A percentile compares a stretch with the other conserved stretches of the same genome.
phyloP scores from a whole-genome alignment of 2,329 filamentous ascomycete species.

The Ilyonectria destructans region DNA sequence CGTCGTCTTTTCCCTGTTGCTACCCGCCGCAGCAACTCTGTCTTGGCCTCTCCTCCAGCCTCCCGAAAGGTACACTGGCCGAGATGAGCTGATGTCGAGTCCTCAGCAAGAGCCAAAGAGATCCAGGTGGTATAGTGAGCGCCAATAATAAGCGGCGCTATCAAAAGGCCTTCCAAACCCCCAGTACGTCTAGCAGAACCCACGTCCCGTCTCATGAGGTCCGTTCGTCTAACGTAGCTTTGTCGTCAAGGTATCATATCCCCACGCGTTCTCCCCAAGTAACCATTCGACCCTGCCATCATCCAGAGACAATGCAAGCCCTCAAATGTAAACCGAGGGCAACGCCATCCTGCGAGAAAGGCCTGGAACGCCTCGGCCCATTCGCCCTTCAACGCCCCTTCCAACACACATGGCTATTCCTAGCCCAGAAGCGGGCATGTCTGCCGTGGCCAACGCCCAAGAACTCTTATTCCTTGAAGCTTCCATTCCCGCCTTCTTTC shows the following conservation, averaged over 20 bases:
- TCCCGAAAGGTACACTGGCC: constrained; percentile 33
- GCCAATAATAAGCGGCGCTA: constrained; percentile 16
- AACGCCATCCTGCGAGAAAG: constrained; percentile 47
- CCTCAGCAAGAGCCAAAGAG: constrained; percentile 33
- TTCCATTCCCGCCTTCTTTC: constrained; percentile 48
- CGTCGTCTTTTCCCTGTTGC: constrained; percentile 38
- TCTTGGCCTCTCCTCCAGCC: constrained; percentile 28
- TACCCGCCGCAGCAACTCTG: constrained; percentile 37
- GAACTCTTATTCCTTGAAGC: constrained; percentile 42
- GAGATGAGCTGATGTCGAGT: constrained; percentile 33
- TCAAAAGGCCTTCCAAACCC: constrained; percentile 30
- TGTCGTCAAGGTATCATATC: constrained; percentile 58
- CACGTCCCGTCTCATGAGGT: constrained; percentile 49
- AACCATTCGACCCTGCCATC: constrained; percentile 46
- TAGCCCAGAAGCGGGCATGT: constrained; percentile 45
- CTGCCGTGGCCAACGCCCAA: constrained; percentile 48
- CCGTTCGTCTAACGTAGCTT: constrained; percentile 54
- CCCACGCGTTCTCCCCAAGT: constrained; percentile 44
- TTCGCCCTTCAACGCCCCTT: constrained; percentile 35
- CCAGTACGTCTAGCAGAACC: constrained; percentile 47
- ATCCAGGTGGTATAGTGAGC: constrained; percentile 23
- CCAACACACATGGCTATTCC: constrained; percentile 42
- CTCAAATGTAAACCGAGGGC: constrained; percentile 47
- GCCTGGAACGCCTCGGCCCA: constrained; percentile 48
- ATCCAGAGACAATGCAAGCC: constrained; percentile 49